Evolutionary conservation across 441 rosid genomes (phyloP), one percentile per base, ranked within the genome.

Genomic region (Aleurites moluccanus): DNA sequence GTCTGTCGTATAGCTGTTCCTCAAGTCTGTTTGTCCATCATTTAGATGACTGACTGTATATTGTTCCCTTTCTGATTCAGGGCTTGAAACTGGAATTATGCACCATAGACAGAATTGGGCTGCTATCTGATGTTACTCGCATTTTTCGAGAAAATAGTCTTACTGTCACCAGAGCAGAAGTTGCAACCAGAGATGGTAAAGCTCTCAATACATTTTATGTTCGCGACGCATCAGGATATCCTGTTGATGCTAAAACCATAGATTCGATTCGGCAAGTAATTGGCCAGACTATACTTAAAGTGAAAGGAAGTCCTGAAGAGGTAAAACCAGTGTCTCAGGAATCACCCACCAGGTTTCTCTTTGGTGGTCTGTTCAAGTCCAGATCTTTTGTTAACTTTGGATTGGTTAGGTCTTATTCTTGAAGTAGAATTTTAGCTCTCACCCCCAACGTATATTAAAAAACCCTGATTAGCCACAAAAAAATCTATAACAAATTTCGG

Each of bases 131-230:
- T 25, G 91, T 94, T 55, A 94, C 98, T 50, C 93, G 98, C 13
- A 89, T 94, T 74, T 94, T 94, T 83, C 85, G 98, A 6, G 98
- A 94, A 81, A 94, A 92, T 75, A 90, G 98, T 82, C 85, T 94
- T 35, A 77, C 91, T 0, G 96, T 94, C 28, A 88, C 87, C 30
- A 82, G 97, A 84, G 98, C 98, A 65, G 98, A 90, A 82, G 98
- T 94, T 50, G 78, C 86, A 72, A 94, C 98, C 21, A 92, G 90
- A 84, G 86, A 79, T 63, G 94, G 94, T 65, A 94, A 94, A 83
- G 98, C 97, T 64, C 20, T 89, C 4, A 88, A 94, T 79, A 90
- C 91, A 6, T 94, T 94, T 86, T 92, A 94, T 38, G 98, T 94
- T 45, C 83, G 86, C 2, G 98, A 88, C 73, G 90, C 96, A 4